Conservation (phyloP, 2,329 filamentous ascomycete species). For the Colletotrichum ledebouriae region DNA sequence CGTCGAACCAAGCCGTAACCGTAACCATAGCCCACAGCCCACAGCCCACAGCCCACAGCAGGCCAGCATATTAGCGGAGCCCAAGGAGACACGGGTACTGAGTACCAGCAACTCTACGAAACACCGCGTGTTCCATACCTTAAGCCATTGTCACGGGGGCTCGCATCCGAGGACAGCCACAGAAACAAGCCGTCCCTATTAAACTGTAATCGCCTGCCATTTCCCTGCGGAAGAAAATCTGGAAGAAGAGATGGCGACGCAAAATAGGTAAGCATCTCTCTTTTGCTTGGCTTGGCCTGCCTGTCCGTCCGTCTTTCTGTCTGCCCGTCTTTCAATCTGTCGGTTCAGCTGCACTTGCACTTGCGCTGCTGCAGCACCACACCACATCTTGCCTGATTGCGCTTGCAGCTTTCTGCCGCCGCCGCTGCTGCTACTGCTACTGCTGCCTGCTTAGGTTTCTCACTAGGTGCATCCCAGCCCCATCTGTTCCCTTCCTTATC, state of each 20-base stretch:
- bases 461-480: slow-evolving; percentile 5
- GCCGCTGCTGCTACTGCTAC: neutral
- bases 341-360: neutral
- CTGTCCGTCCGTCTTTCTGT: neutral
- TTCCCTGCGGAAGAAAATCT: slow-evolving; percentile 2
- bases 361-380: neutral
- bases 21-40: slow-evolving; percentile 16
- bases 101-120: slow-evolving; percentile 39
- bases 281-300: slow-evolving; percentile 10
- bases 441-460: too few relatives aligned
- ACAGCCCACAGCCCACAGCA: slow-evolving; percentile 19
- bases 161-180: slow-evolving; percentile 38
- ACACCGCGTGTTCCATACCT: slow-evolving; percentile 43
- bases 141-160: slow-evolving; percentile 36
- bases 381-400: neutral
- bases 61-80: slow-evolving; percentile 30
- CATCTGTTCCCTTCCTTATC: slow-evolving; percentile 3
- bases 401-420: slow-evolving; percentile 4
- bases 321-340: neutral
- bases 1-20: slow-evolving; percentile 27
- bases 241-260: slow-evolving; percentile 50
- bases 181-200: slow-evolving; percentile 35
- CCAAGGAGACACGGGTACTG: slow-evolving; percentile 38
- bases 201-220: slow-evolving; percentile 37
- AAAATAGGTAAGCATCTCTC: slow-evolving; percentile 50